Percentiles rank a stretch among this genome's conserved stretches.
Conservation (phyloP, 768 basidiomycete species). For the Lactarius quietus region DNA sequence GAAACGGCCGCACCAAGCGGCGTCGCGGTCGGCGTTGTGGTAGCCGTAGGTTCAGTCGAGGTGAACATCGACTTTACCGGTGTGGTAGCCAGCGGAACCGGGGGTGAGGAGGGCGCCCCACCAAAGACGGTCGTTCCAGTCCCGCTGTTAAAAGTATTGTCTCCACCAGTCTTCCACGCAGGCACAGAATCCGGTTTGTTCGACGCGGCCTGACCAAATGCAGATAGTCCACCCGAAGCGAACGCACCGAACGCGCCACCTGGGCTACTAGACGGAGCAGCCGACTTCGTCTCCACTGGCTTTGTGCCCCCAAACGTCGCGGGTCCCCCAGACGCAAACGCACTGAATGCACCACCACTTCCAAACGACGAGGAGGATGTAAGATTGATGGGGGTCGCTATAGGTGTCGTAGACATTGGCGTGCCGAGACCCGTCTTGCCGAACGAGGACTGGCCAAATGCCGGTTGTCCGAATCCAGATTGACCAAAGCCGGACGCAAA, state of each 20-base stretch:
- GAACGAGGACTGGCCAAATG: conserved; percentile 31
- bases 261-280: not conserved
- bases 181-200: conserved; percentile 10
- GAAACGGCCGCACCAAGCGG: not conserved
- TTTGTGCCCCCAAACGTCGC: conserved; percentile 25
- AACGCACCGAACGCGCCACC: conserved; percentile 35
- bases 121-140: conserved; percentile 17
- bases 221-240: conserved; percentile 23
- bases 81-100: conserved; percentile 1
- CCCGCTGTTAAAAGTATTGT: conserved; percentile 9
- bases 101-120: not conserved
- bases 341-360: conserved; percentile 28
- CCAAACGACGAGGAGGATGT: conserved; percentile 24
- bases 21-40: conserved; percentile 20
- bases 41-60: conserved; percentile 7
- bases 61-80: conserved; percentile 7
- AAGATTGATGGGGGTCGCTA: conserved; percentile 16
- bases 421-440: conserved; percentile 28
- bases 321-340: conserved; percentile 29
- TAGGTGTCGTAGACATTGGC: conserved; percentile 27
- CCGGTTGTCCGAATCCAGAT: conserved; percentile 36
- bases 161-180: conserved; percentile 23
- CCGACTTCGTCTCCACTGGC: conserved; percentile 8
- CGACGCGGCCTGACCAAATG: conserved; percentile 13
- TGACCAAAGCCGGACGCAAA: conserved; percentile 29